Evolutionary conservation across 192 early-diverging fungal species (phyloP).

Genomic region (Coemansia umbellata): DNA sequence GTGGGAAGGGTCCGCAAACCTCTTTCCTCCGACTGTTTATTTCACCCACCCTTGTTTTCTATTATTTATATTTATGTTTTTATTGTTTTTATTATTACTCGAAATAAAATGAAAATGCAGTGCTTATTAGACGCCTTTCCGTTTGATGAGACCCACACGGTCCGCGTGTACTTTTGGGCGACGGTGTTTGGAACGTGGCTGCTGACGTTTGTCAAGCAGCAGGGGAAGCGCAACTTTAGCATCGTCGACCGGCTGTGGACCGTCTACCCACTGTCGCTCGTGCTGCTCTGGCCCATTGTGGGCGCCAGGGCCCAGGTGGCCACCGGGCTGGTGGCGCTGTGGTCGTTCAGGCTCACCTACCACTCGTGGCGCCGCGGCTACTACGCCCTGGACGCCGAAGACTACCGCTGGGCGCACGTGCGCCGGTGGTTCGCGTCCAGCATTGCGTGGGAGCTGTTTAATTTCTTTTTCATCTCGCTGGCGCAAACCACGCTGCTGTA

Average conservation of each 20-base stretch:
- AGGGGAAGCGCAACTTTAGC: constrained; percentile 33
- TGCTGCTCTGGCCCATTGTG: constrained; percentile 43
- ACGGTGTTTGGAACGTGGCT: constrained; percentile 4
- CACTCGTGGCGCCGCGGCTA: constrained; percentile 80
- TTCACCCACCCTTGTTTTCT: no score
- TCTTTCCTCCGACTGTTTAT: no score
- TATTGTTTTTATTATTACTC: not conserved
- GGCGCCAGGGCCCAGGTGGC: constrained; percentile 44
- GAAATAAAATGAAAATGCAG: not conserved
- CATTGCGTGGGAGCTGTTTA: constrained; percentile 60
- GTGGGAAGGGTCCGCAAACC: no score
- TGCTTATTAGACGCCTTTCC: constrained; percentile 2
- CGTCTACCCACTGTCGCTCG: constrained; percentile 63
- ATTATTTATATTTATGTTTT: not conserved
- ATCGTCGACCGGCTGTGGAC: constrained; percentile 80
- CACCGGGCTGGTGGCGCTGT: constrained; percentile 53
- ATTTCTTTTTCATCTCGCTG: constrained; percentile 67
- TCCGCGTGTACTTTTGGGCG: constrained; percentile 26
- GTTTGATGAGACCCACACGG: not conserved
- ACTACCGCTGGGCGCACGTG: constrained; percentile 71
- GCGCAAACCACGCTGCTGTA: constrained; percentile 71
- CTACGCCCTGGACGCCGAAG: constrained; percentile 61
- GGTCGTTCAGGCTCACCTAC: constrained; percentile 72
- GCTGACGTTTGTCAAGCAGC: constrained; percentile 18
- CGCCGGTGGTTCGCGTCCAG: not conserved